A percentile compares a stretch with the other conserved stretches of the same genome.
These are phyloP conservation scores for Scutellaria baicalensis DNA, from an alignment of 257 asterid genomes.

Conservation along the genomic window DNA sequence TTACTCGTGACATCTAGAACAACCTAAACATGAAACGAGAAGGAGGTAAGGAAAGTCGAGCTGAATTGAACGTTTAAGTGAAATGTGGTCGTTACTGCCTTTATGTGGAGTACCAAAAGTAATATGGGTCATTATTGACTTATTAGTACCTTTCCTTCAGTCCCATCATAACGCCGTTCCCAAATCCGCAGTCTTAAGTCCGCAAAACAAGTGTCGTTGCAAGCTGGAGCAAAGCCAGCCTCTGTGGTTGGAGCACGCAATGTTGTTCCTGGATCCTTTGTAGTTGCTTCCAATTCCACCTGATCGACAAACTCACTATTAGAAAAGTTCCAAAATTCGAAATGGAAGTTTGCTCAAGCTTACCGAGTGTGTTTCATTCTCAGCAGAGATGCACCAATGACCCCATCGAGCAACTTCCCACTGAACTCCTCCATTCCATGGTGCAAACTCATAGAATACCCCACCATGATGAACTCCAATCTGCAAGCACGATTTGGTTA, in stretches of 20 bases:
- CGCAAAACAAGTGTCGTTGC: conserved; percentile 81
- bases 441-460: conserved; percentile 76
- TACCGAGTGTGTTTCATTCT: conserved; percentile 66
- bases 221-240: conserved; percentile 82
- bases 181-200: conserved; percentile 56
- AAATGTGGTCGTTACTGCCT: neutral
- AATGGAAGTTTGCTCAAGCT: neutral
- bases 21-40: conserved; percentile 31
- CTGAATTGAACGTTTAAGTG: neutral
- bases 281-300: conserved; percentile 79
- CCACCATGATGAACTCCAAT: conserved; percentile 79
- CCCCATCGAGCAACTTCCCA: conserved; percentile 97
- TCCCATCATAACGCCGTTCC: conserved; percentile 61
- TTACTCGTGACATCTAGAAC: conserved; percentile 80
- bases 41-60: neutral
- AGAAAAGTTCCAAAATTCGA: neutral
- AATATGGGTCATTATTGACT: too few relatives aligned
- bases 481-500: conserved; percentile 39
- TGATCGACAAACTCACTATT: conserved; percentile 17
- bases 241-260: conserved; percentile 96
- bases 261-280: conserved; percentile 71
- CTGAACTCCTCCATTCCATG: conserved; percentile 81
- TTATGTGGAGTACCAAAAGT: too few relatives aligned
- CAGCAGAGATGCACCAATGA: conserved; percentile 74
- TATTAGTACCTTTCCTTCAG: conserved; percentile 61